A percentile compares a stretch with the other conserved stretches of the same genome.
phyloP scores from a whole-genome alignment of 2,329 filamentous ascomycete species.

The Calonectria crousiana region DNA sequence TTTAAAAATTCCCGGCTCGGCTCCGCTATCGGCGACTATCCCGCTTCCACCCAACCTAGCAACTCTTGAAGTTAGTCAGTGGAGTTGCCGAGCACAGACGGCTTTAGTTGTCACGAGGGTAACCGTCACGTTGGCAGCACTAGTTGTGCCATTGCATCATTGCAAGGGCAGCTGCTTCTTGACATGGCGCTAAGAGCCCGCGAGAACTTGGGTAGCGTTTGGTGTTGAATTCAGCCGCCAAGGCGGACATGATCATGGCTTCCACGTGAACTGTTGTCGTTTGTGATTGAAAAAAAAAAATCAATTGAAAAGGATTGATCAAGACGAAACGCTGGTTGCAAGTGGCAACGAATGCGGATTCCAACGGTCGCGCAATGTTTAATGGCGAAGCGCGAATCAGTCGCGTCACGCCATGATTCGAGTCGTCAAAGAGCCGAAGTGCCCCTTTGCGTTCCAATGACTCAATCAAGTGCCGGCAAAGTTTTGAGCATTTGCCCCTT shows the following conservation, averaged over 20 bases:
- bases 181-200: background rate
- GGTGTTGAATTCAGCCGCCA: background rate
- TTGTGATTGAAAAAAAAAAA: no score
- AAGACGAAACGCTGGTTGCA: background rate
- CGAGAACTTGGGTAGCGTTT: background rate
- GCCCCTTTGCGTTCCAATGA: background rate
- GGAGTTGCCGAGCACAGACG: background rate
- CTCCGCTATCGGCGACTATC: slow-evolving; percentile 13
- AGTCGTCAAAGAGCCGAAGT: background rate
- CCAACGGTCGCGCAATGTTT: background rate
- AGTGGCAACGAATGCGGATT: background rate
- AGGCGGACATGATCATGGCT: background rate
- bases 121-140: background rate
- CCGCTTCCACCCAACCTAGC: background rate
- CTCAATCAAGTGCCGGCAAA: background rate
- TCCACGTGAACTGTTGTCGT: background rate
- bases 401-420: background rate
- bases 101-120: background rate
- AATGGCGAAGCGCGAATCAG: background rate
- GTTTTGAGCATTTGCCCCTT: background rate
- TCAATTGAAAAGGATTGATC: background rate
- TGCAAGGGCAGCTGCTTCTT: background rate
- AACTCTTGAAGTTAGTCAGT: background rate
- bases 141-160: background rate
- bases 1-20: background rate